Evolutionary conservation across 164 flowering plant genomes (phyloP).

Genomic region (Tetrastigma voinierianum): DNA sequence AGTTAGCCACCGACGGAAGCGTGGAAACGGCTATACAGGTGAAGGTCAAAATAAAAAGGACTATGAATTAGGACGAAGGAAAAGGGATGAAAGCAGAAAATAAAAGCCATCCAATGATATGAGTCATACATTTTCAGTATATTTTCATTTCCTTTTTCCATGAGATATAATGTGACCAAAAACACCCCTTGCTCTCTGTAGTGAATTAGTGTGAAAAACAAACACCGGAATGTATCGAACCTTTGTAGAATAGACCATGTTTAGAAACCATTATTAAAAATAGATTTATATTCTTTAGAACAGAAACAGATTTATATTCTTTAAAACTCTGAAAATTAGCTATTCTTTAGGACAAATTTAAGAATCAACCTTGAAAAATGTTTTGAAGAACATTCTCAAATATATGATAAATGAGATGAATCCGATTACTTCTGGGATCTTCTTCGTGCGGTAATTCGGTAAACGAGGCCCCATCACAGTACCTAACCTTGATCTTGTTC

Average conservation of each 20-base stretch:
- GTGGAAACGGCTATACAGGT: not conserved
- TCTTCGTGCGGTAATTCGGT: conserved; percentile 69
- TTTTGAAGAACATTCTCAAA: no score
- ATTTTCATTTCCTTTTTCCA: conserved; percentile 66
- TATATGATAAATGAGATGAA: not conserved
- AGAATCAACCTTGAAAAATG: no score
- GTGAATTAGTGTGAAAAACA: conserved; percentile 46
- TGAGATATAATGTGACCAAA: conserved; percentile 59
- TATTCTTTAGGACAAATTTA: no score
- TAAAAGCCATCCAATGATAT: not conserved
- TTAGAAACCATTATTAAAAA: no score
- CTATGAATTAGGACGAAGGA: not conserved
- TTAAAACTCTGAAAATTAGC: no score
- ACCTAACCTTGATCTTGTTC: conserved; percentile 67
- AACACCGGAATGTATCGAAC: not conserved
- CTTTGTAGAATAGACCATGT: no score
- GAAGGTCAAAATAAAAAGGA: no score
- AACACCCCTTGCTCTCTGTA: conserved; percentile 71
- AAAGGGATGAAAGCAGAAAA: not conserved
- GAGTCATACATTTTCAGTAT: conserved; percentile 67
- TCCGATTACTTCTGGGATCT: conserved; percentile 39
- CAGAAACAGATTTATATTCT: no score
- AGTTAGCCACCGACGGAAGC: conserved; percentile 12
- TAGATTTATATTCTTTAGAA: no score
- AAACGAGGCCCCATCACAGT: conserved; percentile 81